Conservation (phyloP, 2,329 filamentous ascomycete genomes). For the Trichoderma cornu-damae region DNA sequence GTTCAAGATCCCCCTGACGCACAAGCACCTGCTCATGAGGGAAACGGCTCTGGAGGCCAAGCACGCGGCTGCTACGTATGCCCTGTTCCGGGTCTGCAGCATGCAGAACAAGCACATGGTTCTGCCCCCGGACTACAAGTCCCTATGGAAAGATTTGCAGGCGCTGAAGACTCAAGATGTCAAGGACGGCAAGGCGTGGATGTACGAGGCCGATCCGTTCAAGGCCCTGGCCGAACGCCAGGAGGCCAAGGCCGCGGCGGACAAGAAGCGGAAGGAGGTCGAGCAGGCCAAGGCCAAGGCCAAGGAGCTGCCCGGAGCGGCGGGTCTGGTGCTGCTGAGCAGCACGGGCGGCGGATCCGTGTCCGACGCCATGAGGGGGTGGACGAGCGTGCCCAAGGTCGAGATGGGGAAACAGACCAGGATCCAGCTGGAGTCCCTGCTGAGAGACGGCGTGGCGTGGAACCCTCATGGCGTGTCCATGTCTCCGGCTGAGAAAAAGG, state of each 20-base stretch:
- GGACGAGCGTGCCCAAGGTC: conserved; percentile 80
- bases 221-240: conserved; percentile 72
- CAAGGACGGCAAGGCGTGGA: conserved; percentile 71
- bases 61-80: conserved; percentile 90
- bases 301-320: conserved; percentile 55
- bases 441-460: conserved; percentile 77
- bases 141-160: conserved; percentile 88
- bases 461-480: conserved; percentile 73
- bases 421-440: conserved; percentile 69
- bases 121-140: conserved; percentile 82
- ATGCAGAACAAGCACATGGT: conserved; percentile 96
- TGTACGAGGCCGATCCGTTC: conserved; percentile 96
- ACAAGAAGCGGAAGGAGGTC: conserved; percentile 73
- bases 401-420: conserved; percentile 85
- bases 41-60: conserved; percentile 82
- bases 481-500: conserved; percentile 48
- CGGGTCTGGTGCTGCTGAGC: conserved; percentile 50
- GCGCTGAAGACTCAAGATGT: conserved; percentile 76
- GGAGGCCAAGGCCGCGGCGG: conserved; percentile 66
- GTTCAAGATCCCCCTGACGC: conserved; percentile 71
- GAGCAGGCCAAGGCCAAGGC: conserved; percentile 65
- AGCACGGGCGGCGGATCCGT: conserved; percentile 35
- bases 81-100: conserved; percentile 83
- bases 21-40: conserved; percentile 70
- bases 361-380: conserved; percentile 60